Base-by-base conservation (phyloP, 2,329 filamentous ascomycete species). In the Orbilia brochopaga region DNA sequence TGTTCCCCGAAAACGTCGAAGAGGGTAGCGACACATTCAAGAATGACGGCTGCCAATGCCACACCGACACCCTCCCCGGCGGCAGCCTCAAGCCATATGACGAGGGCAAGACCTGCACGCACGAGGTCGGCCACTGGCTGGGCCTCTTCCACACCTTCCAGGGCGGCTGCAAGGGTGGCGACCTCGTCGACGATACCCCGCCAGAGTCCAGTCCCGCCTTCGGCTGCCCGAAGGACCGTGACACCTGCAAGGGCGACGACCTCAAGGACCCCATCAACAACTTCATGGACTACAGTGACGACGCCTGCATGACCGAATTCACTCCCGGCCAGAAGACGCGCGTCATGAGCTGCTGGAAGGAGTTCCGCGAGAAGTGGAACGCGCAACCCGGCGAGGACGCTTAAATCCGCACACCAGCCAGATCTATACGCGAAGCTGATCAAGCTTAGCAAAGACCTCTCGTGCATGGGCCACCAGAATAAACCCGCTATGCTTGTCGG, bases 71-170 rank as follows among this genome's bases (percentile, higher is more conserved):
- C 17, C 77, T 81, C 8, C 81, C 80, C 8, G 80, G 79, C 7
- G 80, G 81, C 42, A 72, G 75, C 30, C 74, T 74, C 8, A 67
- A 76, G 2, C 74, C 74, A 73, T 76, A 78, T 77, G 79, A 82
- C 74, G 76, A 78, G 6, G 81, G 81, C 51, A 72, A 72, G 48
- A 72, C 67, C 51, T 60, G 60, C 50, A 72, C 67, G 42, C 67
- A 72, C 60, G 67, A 83, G 76, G 78, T 81, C 42, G 82, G 82
- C 17, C 82, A 83, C 78, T 83, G 82, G 82, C 76, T 83, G 62
- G 81, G 82, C 57, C 79, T 84, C 23, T 79, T 78, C 75, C 82
- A 84, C 76, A 82, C 82, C 53, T 83, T 83, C 76, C 76, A 82
- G 69, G 81, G 79, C 46, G 78, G 78, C 51, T 81, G 80, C 69